Conservation (phyloP, 306 rosid genomes). For the Pterocarpus santalinus region DNA sequence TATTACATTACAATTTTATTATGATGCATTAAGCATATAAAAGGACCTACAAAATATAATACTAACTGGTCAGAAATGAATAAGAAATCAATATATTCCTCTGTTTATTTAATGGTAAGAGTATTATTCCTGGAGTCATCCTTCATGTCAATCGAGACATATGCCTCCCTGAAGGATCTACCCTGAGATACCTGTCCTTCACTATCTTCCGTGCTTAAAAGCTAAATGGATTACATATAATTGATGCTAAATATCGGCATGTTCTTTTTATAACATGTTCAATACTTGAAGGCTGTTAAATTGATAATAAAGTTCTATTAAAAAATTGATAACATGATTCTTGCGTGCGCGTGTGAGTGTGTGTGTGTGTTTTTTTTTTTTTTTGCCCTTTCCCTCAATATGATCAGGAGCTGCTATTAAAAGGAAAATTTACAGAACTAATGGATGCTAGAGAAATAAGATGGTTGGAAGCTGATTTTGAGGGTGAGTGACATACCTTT, state of each 20-base stretch:
- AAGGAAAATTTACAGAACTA: background rate
- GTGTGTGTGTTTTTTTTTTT: too few species aligned
- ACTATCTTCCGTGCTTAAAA: background rate
- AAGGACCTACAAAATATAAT: background rate
- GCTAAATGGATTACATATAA: background rate
- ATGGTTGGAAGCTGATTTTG: background rate
- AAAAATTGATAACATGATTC: background rate
- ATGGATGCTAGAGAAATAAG: background rate
- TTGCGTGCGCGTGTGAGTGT: too few species aligned
- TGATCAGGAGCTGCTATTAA: too few species aligned
- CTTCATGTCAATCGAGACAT: background rate
- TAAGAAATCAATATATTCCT: background rate
- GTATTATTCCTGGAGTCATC: background rate
- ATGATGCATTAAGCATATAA: slow-evolving; percentile 2
- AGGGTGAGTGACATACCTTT: slow-evolving; percentile 13
- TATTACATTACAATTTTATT: background rate
- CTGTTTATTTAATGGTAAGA: background rate
- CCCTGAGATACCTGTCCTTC: background rate
- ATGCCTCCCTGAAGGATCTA: background rate
- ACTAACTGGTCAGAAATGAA: background rate
- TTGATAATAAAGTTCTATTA: background rate
- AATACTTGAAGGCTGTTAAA: background rate
- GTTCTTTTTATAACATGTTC: background rate
- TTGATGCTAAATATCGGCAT: too few species aligned
- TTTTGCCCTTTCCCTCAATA: too few species aligned